Conservation (phyloP, 805 yeast genomes). For the Candida vaughaniae region DNA sequence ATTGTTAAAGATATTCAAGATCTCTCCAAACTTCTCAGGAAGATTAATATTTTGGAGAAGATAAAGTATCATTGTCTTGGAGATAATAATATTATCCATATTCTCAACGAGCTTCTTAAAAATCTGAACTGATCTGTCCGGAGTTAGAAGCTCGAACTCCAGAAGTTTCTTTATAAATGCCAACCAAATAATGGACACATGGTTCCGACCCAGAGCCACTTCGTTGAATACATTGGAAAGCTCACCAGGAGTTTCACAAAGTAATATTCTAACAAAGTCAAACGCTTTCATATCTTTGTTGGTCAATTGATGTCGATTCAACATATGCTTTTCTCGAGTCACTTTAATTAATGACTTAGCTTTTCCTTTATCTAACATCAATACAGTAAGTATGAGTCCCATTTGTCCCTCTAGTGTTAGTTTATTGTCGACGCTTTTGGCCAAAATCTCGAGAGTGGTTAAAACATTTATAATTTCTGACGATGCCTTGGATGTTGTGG, state of each 20-base stretch:
- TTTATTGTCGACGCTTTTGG: conserved; percentile 6
- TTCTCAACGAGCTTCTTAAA: conserved; percentile 23
- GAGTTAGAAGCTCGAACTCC: conserved; percentile 32
- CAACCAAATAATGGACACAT: conserved; percentile 34
- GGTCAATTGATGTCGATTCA: conserved; percentile 22
- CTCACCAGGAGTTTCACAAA: conserved; percentile 35
- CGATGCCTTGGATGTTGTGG: conserved; percentile 3
- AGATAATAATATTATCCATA: conserved; percentile 22
- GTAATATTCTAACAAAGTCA: conserved; percentile 23
- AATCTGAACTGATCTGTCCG: conserved; percentile 25
- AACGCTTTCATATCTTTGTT: conserved; percentile 22
- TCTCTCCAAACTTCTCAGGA: conserved; percentile 10
- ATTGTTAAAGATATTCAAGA: conserved; percentile 14
- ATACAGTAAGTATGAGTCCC: conserved; percentile 36
- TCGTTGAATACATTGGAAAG: conserved; percentile 34
- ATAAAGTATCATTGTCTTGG: conserved; percentile 30
- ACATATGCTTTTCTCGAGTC: conserved; percentile 5
- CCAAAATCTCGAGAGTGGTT: conserved; percentile 29
- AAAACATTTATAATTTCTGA: conserved; percentile 15
- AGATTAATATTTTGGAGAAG: conserved; percentile 29
- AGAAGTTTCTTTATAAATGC: conserved; percentile 31
- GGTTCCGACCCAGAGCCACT: conserved; percentile 20
- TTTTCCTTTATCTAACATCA: conserved; percentile 21
- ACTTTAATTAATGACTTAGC: conserved; percentile 23
- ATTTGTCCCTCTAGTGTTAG: conserved; percentile 32